Percentiles rank a stretch among this genome's conserved stretches.
Evolutionary conservation across 768 basidiomycete genomes (phyloP).

Genomic region (Calocybe gangraenosa): DNA sequence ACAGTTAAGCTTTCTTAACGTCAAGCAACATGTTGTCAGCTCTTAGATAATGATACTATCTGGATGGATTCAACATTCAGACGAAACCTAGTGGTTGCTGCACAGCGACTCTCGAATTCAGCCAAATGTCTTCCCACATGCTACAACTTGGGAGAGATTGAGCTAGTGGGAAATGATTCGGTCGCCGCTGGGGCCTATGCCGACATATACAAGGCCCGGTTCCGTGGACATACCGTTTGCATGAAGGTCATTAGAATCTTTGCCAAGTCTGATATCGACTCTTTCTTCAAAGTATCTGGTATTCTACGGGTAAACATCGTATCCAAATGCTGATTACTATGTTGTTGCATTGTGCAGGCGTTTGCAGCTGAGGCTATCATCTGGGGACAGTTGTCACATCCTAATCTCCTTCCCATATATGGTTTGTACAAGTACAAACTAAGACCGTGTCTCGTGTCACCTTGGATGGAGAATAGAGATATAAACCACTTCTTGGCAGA

Average conservation of each 20-base stretch:
- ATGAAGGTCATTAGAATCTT: background rate
- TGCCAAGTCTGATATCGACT: background rate
- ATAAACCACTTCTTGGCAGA: background rate
- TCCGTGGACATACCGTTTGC: background rate
- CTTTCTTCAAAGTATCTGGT: background rate
- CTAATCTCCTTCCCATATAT: constrained; percentile 29
- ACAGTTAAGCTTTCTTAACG: too few species aligned
- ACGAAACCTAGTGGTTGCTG: background rate
- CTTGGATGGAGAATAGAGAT: background rate
- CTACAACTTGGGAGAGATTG: background rate
- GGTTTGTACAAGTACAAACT: background rate
- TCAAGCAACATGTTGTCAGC: too few species aligned
- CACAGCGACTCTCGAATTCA: background rate
- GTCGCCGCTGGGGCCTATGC: background rate
- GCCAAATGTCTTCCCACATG: background rate
- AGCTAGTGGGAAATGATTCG: background rate
- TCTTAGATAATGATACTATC: too few species aligned
- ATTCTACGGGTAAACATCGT: background rate
- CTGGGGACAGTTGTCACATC: too few species aligned
- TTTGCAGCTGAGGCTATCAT: background rate
- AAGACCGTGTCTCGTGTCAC: background rate
- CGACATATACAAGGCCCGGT: background rate
- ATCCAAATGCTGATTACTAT: background rate
- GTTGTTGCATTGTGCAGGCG: background rate
- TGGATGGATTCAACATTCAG: background rate